Evolutionary conservation across 1,284 basidiomycete genomes (phyloP), one percentile per base, ranked within the genome.

Genomic region (Schizophyllum commune): DNA sequence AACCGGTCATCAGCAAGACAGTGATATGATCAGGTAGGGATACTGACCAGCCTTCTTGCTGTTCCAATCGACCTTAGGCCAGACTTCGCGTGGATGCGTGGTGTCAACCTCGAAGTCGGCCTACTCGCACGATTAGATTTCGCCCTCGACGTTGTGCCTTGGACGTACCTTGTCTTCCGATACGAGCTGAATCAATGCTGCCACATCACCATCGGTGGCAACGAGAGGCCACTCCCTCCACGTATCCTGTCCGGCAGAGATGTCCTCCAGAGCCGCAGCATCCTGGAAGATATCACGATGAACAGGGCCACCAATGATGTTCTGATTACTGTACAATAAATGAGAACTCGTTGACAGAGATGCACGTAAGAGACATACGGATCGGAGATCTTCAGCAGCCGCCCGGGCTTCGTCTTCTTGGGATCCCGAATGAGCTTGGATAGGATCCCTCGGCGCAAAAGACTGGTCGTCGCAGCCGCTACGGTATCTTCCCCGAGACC

Each of bases 1-100:
- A 52, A 47, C 15, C 5, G 59, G 58, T 32, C 55, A 39, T 15
- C 39, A 58, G 32, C 55, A 21, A 60, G 22, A 55, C 58, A 60
- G 21, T 7, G 33, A 34, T 27, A 20, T 32, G 21, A 53, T 21
- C 32, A 60, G 5, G 55, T 32, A 15, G 32, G 19, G 17, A 47
- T 17, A 72, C 77, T 64, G 61, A 86, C 91, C 88, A 65, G 89
- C 87, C 78, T 88, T 91, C 77, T 91, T 91, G 73, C 91, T 92
- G 65, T 92, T 89, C 85, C 88, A 89, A 68, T 92, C 88, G 32
- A 92, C 74, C 13, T 70, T 73, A 13, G 74, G 67, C 8, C 87
- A 80, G 22, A 80, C 80, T 19, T 74, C 72, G 65, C 78, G 82
- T 5, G 84, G 77, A 61, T 80, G 79, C n/a, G 80, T 75, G 1